These are phyloP conservation scores for Suillus americanus DNA, from an alignment of 768 basidiomycete species.

Conservation along the genomic window DNA sequence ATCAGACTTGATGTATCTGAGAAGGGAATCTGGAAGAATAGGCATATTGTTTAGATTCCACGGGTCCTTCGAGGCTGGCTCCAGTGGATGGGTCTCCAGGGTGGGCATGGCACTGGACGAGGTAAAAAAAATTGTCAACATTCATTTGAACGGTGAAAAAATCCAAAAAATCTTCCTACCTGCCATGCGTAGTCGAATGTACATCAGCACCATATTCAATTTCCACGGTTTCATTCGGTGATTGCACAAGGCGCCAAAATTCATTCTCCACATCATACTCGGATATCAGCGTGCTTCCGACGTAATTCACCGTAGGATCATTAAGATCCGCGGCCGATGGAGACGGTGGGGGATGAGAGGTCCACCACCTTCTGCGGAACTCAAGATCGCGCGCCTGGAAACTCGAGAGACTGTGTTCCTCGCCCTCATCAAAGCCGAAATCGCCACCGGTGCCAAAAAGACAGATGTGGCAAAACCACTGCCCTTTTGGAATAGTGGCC, in stretches of 20 bases:
- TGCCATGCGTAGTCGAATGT: slow-evolving; percentile 96
- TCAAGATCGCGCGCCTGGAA: slow-evolving; percentile 91
- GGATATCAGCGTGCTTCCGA: slow-evolving; percentile 66
- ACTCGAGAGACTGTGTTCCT: slow-evolving; percentile 89
- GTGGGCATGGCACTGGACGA: slow-evolving; percentile 86
- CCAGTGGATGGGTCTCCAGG: slow-evolving; percentile 87
- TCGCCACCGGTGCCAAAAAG: slow-evolving; percentile 90
- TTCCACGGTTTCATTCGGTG: slow-evolving; percentile 87
- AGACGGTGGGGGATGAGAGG: slow-evolving; percentile 61
- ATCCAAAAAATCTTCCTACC: slow-evolving; percentile 49
- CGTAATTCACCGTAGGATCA: slow-evolving; percentile 52
- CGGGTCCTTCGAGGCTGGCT: slow-evolving; percentile 84
- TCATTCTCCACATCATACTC: slow-evolving; percentile 93
- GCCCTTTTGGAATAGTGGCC: slow-evolving; percentile 80
- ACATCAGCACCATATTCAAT: slow-evolving; percentile 99
- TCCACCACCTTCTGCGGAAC: slow-evolving; percentile 89
- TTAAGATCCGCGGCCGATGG: slow-evolving; percentile 34
- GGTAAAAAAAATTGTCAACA: slow-evolving; percentile 6
- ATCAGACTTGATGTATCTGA: slow-evolving; percentile 97
- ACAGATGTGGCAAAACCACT: slow-evolving; percentile 96
- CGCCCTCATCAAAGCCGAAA: slow-evolving; percentile 97
- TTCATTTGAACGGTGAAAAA: slow-evolving; percentile 26
- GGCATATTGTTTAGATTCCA: slow-evolving; percentile 99
- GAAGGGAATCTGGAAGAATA: slow-evolving; percentile 86
- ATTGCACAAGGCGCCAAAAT: slow-evolving; percentile 96